These are phyloP conservation scores for Puccinia triticina DNA, from an alignment of 1,284 basidiomycete species.

Conservation along the genomic window DNA sequence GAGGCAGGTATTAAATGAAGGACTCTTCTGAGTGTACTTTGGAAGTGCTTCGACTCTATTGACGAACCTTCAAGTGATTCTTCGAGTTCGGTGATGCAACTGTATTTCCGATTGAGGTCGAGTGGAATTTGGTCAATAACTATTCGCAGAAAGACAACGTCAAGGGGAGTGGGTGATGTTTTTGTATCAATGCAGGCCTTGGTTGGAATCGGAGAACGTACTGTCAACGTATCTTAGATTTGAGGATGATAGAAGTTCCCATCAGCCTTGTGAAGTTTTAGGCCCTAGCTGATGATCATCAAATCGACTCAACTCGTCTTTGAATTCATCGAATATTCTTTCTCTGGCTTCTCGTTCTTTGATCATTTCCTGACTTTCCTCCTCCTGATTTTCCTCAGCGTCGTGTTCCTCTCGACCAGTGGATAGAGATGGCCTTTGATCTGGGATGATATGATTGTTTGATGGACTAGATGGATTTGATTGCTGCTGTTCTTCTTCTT, in stretches of 20 bases:
- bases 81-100: slow-evolving; percentile 42
- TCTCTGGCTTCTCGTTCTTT: slow-evolving; percentile 42
- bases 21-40: neutral
- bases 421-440: neutral
- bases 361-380: neutral
- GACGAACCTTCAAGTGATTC: slow-evolving; percentile 29
- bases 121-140: slow-evolving; percentile 48
- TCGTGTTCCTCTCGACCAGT: neutral
- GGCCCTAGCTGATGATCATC: neutral
- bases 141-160: slow-evolving; percentile 16
- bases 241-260: neutral
- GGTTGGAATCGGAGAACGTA: neutral
- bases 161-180: neutral
- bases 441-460: neutral
- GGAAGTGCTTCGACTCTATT: neutral
- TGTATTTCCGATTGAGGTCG: slow-evolving; percentile 38
- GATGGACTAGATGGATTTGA: neutral
- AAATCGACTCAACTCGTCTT: slow-evolving; percentile 26
- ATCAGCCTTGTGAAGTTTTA: neutral
- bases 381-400: neutral
- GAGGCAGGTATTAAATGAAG: neutral
- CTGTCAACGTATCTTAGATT: slow-evolving; percentile 46
- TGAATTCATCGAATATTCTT: slow-evolving; percentile 38
- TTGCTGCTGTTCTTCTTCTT: neutral
- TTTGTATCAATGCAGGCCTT: neutral